Percentiles rank a stretch among this genome's conserved stretches.
phyloP scores from a whole-genome alignment of 2,329 filamentous ascomycete species.

The Claviceps sorghi region DNA sequence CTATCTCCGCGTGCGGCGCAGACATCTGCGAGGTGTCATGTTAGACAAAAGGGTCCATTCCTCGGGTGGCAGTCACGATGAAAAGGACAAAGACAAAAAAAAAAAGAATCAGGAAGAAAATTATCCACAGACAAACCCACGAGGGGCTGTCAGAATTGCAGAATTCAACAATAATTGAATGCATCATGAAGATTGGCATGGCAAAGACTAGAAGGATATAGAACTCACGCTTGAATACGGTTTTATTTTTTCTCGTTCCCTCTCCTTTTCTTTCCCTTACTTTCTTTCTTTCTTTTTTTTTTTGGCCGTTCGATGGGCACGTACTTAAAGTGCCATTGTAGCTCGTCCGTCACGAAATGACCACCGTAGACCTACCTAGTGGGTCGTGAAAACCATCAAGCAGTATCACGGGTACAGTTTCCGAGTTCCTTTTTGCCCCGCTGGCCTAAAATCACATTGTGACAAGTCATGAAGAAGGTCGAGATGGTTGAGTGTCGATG shows the following conservation, averaged over 20 bases:
- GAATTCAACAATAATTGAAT: constrained; percentile 29
- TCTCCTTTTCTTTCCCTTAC: too few species aligned
- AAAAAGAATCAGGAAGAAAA: constrained; percentile 8
- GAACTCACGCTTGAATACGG: background rate
- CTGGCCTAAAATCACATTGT: background rate
- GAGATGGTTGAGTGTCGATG: too few species aligned
- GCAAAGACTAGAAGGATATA: background rate
- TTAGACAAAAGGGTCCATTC: background rate
- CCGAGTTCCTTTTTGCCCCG: background rate
- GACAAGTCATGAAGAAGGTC: background rate
- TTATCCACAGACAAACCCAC: constrained; percentile 18
- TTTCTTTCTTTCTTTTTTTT: too few species aligned
- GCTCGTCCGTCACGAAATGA: background rate
- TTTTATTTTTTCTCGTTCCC: too few species aligned
- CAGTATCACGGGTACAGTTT: too few species aligned
- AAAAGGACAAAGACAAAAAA: background rate
- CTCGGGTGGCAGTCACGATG: too few species aligned
- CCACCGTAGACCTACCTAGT: background rate
- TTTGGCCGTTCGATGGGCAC: too few species aligned
- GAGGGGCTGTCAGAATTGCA: constrained; percentile 30
- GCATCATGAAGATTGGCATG: constrained; percentile 15
- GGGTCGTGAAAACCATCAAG: too few species aligned
- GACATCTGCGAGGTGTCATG: constrained; percentile 16
- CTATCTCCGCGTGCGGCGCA: constrained; percentile 37
- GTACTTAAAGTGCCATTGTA: too few species aligned